Evolutionary conservation across 2,329 filamentous ascomycete genomes (phyloP).

Genomic region (Raffaelea ambrosiae): DNA sequence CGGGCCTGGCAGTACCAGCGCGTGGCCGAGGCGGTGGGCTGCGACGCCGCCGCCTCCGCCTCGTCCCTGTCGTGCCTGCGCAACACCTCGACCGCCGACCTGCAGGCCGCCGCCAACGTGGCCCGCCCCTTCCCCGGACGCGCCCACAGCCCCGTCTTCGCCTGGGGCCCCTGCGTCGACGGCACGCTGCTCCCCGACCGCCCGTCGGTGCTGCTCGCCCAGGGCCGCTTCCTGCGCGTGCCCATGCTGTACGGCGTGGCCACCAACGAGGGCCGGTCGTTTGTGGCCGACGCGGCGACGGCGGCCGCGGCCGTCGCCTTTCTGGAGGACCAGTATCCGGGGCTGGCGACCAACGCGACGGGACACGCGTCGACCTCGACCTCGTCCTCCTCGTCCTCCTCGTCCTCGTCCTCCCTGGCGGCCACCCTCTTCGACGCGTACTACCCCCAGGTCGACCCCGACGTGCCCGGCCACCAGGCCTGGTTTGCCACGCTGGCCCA

Average conservation of each 20-base stretch:
- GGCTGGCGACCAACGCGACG: constrained; percentile 17
- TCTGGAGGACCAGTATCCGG: constrained; percentile 38
- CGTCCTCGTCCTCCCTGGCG: background rate
- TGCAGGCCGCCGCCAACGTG: constrained; percentile 34
- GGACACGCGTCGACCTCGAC: constrained; percentile 10
- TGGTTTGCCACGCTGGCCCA: constrained; percentile 35
- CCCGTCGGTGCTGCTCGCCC: constrained; percentile 29
- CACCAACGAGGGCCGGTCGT: constrained; percentile 38
- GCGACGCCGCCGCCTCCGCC: constrained; percentile 12
- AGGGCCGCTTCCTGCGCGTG: constrained; percentile 32
- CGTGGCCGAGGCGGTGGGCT: constrained; percentile 22
- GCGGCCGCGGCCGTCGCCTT: constrained; percentile 27
- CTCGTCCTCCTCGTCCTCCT: constrained; percentile 29
- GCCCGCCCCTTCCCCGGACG: constrained; percentile 30
- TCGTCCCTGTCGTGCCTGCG: constrained; percentile 32
- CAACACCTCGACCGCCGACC: constrained; percentile 17
- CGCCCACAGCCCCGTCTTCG: constrained; percentile 29
- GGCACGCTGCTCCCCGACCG: constrained; percentile 34
- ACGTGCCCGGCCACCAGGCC: constrained; percentile 22
- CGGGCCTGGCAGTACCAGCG: constrained; percentile 18
- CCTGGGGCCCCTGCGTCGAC: constrained; percentile 43
- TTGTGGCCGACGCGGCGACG: constrained; percentile 29
- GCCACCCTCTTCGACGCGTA: background rate
- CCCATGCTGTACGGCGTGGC: constrained; percentile 36
- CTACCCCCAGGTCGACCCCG: constrained; percentile 7